These are phyloP conservation scores for Phalaenopsis aphrodite DNA, from an alignment of 106 monocot genomes.

Conservation along the genomic window DNA sequence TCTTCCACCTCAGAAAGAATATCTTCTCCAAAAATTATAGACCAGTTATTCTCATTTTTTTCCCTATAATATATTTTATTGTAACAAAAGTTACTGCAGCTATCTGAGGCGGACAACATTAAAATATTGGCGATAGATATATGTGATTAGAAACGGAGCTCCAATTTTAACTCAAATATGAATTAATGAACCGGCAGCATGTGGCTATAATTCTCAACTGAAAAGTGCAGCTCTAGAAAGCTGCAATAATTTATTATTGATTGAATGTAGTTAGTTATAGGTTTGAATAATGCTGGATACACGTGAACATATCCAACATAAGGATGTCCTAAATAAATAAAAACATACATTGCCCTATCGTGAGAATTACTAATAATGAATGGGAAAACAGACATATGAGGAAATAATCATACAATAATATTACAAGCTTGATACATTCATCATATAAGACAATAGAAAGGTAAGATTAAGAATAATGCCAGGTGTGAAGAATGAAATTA, in stretches of 20 bases:
- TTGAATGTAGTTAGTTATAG: not conserved
- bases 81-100: not conserved
- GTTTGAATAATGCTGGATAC: not conserved
- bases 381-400: not conserved
- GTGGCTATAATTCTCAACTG: not conserved
- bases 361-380: not conserved
- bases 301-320: not conserved
- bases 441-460: not conserved
- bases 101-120: not conserved
- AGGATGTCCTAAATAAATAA: not conserved
- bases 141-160: not conserved
- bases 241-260: not conserved
- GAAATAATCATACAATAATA: not conserved
- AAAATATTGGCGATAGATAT: not conserved
- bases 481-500: too few species aligned
- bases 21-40: too few species aligned
- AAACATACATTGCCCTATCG: not conserved
- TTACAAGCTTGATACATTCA: not conserved
- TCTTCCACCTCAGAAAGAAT: too few species aligned
- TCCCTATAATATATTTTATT: not conserved
- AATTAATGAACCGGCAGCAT: not conserved
- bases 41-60: too few species aligned
- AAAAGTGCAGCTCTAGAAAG: not conserved
- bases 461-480: not conserved
- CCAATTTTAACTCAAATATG: not conserved